phyloP scores from a whole-genome alignment of 2,329 filamentous ascomycete species.

The Aureobasidium vineae region DNA sequence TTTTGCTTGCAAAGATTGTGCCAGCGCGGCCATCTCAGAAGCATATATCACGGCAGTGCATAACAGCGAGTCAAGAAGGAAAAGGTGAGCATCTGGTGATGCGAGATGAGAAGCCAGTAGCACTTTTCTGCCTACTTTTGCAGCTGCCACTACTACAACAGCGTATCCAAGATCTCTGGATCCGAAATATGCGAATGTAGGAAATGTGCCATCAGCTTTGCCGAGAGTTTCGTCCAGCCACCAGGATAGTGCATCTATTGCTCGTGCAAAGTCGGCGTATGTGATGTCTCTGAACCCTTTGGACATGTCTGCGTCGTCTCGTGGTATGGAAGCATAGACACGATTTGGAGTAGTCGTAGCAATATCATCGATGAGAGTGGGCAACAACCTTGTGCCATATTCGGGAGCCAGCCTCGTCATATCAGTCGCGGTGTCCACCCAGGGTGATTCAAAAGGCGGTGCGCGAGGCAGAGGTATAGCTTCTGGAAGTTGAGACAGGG shows the following conservation, averaged over 20 bases:
- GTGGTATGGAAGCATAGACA: constrained; percentile 23
- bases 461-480: background rate
- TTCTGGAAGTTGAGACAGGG: background rate
- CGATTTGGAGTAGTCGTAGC: background rate
- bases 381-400: constrained; percentile 18
- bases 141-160: constrained; percentile 19
- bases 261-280: constrained; percentile 2
- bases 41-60: constrained; percentile 17
- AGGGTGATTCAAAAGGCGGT: background rate
- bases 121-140: constrained; percentile 23
- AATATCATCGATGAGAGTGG: constrained; percentile 9
- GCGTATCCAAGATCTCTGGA: constrained; percentile 23
- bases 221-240: constrained; percentile 23
- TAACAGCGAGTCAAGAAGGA: background rate
- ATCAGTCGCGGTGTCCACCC: background rate
- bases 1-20: background rate
- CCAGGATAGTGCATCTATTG: constrained; percentile 17
- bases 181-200: constrained; percentile 24
- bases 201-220: constrained; percentile 7
- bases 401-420: constrained; percentile 2
- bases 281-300: constrained; percentile 14
- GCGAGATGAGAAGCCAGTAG: constrained; percentile 24
- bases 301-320: constrained; percentile 15
- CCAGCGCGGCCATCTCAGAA: background rate
- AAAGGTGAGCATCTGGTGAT: constrained; percentile 11